A percentile compares a stretch with the other conserved stretches of the same genome.
These are phyloP conservation scores for Cercophora scortea DNA, from an alignment of 495 filamentous ascomycete genomes.

Conservation along the genomic window DNA sequence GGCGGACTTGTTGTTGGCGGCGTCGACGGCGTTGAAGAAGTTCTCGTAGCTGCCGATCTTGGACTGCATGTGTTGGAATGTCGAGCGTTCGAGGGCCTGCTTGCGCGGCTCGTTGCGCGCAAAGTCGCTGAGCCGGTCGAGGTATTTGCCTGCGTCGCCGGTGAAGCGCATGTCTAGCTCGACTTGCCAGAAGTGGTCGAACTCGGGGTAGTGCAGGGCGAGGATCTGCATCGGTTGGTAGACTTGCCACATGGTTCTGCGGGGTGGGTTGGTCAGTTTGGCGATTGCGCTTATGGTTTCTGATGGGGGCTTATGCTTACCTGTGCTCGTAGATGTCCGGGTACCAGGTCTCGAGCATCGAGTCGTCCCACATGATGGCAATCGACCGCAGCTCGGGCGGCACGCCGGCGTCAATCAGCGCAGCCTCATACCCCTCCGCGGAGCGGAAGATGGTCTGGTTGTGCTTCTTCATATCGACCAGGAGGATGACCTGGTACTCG, in stretches of 20 bases:
- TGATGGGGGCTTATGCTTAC: constrained; percentile 8
- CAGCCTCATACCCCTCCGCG: constrained; percentile 39
- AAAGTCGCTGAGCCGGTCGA: constrained; percentile 37
- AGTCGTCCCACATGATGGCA: constrained; percentile 47
- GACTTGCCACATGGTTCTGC: constrained; percentile 29
- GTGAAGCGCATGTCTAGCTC: constrained; percentile 54
- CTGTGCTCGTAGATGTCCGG: constrained; percentile 26
- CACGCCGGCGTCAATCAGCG: constrained; percentile 38
- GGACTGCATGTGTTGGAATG: constrained; percentile 29
- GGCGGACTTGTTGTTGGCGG: constrained; percentile 14
- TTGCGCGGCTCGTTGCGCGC: constrained; percentile 49
- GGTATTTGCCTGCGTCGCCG: constrained; percentile 49
- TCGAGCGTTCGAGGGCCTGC: constrained; percentile 27
- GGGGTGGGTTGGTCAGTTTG: neutral
- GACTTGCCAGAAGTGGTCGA: constrained; percentile 55
- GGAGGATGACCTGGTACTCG: constrained; percentile 51
- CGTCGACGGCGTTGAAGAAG: constrained; percentile 17
- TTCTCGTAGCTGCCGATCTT: constrained; percentile 18
- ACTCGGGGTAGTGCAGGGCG: constrained; percentile 48
- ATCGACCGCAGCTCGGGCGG: constrained; percentile 50
- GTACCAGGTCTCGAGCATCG: constrained; percentile 32
- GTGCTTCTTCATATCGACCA: constrained; percentile 51
- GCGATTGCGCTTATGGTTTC: neutral
- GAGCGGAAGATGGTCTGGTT: constrained; percentile 42
- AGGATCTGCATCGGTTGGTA: constrained; percentile 48